phyloP scores from a whole-genome alignment of 768 basidiomycete genomes.

The Xerocomellus intermedius region DNA sequence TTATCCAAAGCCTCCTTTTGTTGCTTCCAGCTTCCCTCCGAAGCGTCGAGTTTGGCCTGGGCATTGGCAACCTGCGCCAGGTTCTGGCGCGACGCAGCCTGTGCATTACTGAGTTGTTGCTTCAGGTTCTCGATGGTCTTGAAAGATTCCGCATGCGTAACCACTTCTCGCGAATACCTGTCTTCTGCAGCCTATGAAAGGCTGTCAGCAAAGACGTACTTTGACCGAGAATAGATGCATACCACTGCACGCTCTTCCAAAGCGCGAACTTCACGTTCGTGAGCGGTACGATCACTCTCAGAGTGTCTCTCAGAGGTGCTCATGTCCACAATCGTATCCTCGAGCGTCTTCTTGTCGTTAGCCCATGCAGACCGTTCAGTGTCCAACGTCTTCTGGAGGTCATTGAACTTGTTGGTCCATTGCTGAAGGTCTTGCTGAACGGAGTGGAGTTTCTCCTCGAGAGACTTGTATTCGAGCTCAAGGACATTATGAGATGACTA shows the following conservation, averaged over 20 bases:
- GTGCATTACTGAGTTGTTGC: slow-evolving; percentile 54
- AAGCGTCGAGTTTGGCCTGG: slow-evolving; percentile 63
- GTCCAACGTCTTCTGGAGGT: slow-evolving; percentile 66
- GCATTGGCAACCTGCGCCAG: slow-evolving; percentile 69
- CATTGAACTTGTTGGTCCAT: slow-evolving; percentile 47
- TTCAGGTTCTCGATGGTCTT: slow-evolving; percentile 65
- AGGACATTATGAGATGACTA: not conserved
- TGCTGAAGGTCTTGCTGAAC: slow-evolving; percentile 55
- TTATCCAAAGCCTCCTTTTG: slow-evolving; percentile 78
- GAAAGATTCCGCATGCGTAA: slow-evolving; percentile 84
- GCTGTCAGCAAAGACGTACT: not conserved
- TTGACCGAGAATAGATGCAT: slow-evolving; percentile 7
- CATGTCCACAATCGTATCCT: slow-evolving; percentile 80
- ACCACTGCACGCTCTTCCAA: slow-evolving; percentile 73
- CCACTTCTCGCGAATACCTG: slow-evolving; percentile 75
- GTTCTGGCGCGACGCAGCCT: slow-evolving; percentile 56
- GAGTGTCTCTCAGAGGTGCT: slow-evolving; percentile 68
- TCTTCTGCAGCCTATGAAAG: slow-evolving; percentile 65
- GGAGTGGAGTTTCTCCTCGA: slow-evolving; percentile 59
- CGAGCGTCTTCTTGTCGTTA: slow-evolving; percentile 77
- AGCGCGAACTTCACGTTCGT: slow-evolving; percentile 63
- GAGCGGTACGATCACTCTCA: slow-evolving; percentile 58
- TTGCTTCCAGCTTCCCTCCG: slow-evolving; percentile 77
- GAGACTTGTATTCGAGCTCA: slow-evolving; percentile 61
- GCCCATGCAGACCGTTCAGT: slow-evolving; percentile 67